Evolutionary conservation across 1,139 yeast genomes (phyloP), one percentile per base, ranked within the genome.

Genomic region (Yamadazyma membranifaciens): DNA sequence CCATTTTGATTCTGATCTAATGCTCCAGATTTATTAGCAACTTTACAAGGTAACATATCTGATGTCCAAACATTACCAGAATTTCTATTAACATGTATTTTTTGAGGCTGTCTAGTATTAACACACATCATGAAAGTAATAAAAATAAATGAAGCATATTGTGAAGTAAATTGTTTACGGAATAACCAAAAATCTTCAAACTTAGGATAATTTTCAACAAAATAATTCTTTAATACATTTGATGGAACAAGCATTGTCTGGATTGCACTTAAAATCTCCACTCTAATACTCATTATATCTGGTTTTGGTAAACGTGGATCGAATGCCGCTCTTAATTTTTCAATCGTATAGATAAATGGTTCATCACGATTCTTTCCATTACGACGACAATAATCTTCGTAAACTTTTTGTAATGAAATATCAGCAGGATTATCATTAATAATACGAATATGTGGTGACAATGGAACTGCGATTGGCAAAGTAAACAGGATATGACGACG

Each of bases 151-250:
- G 96, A 83, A n/a, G 98, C 96, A 64, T 92, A 94, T 63, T 91
- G 96, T 14, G 96, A 85, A 9, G 96, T 81, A 56, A 94, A 94
- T 57, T 89, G 96, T 56, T 91, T 91, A 48, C 98, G 79, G 83
- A 94, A 94, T 41, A 91, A 66, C 98, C 98, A 94, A 70, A 91
- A 92, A 57, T 92, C 97, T 60, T 87, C 97, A 61, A 86, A 94
- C 43, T 81, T 76, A 9, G 84, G 76, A 63, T 82, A 94, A 38
- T 83, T 68, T 3, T 74, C 74, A 43, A 83, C 63, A 50, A 78
- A 77, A 54, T 74, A 71, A 51, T 87, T 85, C 57, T 83, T 83
- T 71, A 92, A 69, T 20, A 92, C 84, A 2, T 89, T 84, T 12
- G 87, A 78, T 26, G 98, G 98, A 35, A 89, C 92, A 59, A 88